A percentile compares a stretch with the other conserved stretches of the same genome.
Conservation (phyloP, 2,329 filamentous ascomycete genomes). For the Talaromyces sp. region DNA sequence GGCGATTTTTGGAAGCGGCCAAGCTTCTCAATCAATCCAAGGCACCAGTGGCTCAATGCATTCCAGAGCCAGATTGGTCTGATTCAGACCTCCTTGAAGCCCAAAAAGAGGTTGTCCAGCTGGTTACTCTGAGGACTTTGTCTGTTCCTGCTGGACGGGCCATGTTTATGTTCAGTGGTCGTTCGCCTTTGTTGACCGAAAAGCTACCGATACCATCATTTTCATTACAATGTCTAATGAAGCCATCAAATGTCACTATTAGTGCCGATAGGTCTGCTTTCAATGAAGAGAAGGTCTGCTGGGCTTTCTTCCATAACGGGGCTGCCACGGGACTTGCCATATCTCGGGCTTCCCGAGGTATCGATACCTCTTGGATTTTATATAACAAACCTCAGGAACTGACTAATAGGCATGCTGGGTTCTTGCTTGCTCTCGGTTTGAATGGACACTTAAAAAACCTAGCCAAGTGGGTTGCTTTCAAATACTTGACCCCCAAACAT, state of each 20-base stretch:
- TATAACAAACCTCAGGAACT: constrained; percentile 94
- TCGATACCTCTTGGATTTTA: constrained; percentile 97
- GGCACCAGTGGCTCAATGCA: constrained; percentile 70
- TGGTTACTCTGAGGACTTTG: constrained; percentile 78
- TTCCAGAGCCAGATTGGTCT: constrained; percentile 68
- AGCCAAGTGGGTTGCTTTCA: constrained; percentile 98
- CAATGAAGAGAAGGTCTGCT: constrained; percentile 93
- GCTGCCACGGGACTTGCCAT: constrained; percentile 90
- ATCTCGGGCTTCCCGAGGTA: constrained; percentile 80
- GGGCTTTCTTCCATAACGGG: constrained; percentile 97
- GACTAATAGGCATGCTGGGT: constrained; percentile 93
- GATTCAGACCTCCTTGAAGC: constrained; percentile 85
- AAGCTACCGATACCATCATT: constrained; percentile 87
- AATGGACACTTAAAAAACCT: constrained; percentile 92
- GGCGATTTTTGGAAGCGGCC: constrained; percentile 79
- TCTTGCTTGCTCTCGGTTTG: constrained; percentile 81
- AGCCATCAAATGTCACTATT: constrained; percentile 83
- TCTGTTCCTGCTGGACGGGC: constrained; percentile 83
- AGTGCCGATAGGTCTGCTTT: constrained; percentile 85
- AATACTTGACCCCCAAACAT: constrained; percentile 97
- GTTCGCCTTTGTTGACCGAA: constrained; percentile 84
- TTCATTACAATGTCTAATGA: constrained; percentile 85
- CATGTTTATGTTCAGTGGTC: constrained; percentile 80
- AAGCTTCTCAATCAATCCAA: constrained; percentile 80
- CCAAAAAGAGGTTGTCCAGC: constrained; percentile 84